Percentiles rank a stretch among this genome's conserved stretches.
Evolutionary conservation across 2,329 filamentous ascomycete genomes (phyloP).

Genomic region (Ascochyta rabiei): DNA sequence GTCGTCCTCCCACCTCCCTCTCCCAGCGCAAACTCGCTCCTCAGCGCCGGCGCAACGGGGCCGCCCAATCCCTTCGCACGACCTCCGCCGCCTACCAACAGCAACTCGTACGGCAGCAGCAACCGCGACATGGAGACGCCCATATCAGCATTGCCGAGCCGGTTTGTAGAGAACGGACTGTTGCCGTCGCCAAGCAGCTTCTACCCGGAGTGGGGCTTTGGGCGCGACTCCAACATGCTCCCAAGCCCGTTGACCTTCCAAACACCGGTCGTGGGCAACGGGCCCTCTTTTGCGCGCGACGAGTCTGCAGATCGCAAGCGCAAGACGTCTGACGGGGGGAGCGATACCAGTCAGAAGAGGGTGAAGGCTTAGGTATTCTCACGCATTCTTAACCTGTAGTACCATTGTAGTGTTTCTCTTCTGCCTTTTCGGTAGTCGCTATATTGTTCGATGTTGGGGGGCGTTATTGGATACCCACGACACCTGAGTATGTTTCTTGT

Average conservation of each 20-base stretch:
- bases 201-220: slow-evolving; percentile 88
- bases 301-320: slow-evolving; percentile 49
- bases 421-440: slow-evolving; percentile 13
- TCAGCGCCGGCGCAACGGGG: slow-evolving; percentile 89
- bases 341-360: slow-evolving; percentile 46
- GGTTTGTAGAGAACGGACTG: slow-evolving; percentile 86
- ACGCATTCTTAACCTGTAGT: slow-evolving; percentile 10
- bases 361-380: slow-evolving; percentile 38
- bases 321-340: slow-evolving; percentile 49
- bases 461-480: slow-evolving; percentile 39
- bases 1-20: slow-evolving; percentile 92
- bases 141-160: slow-evolving; percentile 89
- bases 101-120: slow-evolving; percentile 47
- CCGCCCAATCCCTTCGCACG: slow-evolving; percentile 95
- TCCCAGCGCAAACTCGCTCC: slow-evolving; percentile 80
- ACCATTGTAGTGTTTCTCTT: slow-evolving; percentile 12
- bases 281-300: slow-evolving; percentile 53
- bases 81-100: slow-evolving; percentile 74
- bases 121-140: slow-evolving; percentile 69
- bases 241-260: slow-evolving; percentile 93
- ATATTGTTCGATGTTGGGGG: slow-evolving; percentile 22
- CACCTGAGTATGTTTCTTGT: slow-evolving; percentile 20
- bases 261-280: slow-evolving; percentile 67
- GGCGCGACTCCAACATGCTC: slow-evolving; percentile 80
- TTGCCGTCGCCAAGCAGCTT: slow-evolving; percentile 91